phyloP scores from a whole-genome alignment of 371 early-diverging fungal species.

The Mortierella sp. region DNA sequence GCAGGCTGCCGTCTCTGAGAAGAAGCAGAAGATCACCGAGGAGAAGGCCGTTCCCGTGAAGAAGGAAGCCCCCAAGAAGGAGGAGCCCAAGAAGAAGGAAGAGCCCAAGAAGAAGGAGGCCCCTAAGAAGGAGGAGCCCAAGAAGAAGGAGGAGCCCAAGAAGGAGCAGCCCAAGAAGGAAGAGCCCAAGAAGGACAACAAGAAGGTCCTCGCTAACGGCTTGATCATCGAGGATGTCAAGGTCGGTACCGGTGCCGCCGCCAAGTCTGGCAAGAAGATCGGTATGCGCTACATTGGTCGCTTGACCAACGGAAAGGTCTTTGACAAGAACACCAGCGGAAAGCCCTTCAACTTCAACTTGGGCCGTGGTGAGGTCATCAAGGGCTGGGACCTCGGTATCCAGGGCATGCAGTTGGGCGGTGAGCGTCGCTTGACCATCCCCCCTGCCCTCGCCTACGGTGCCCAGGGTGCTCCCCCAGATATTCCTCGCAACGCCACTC shows the following conservation, averaged over 20 bases:
- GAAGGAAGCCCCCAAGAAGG: conserved; percentile 56
- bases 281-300: conserved; percentile 82
- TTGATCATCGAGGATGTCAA: conserved; percentile 84
- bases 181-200: conserved; percentile 55
- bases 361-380: conserved; percentile 94
- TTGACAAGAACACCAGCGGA: conserved; percentile 93
- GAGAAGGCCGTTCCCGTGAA: conserved; percentile 55
- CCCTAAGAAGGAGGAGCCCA: conserved; percentile 54
- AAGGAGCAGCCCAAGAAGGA: conserved; percentile 57
- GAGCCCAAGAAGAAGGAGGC: conserved; percentile 53
- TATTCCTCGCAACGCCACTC: conserved; percentile 89
- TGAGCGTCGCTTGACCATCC: conserved; percentile 91
- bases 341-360: conserved; percentile 92
- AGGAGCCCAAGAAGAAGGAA: conserved; percentile 52
- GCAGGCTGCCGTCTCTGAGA: conserved; percentile 56
- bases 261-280: conserved; percentile 84
- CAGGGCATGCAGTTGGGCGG: conserved; percentile 94
- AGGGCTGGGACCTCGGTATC: conserved; percentile 94
- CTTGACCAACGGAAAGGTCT: conserved; percentile 92
- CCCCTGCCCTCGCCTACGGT: conserved; percentile 88
- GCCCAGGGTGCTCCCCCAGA: conserved; percentile 89
- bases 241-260: conserved; percentile 79
- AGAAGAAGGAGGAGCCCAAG: conserved; percentile 54
- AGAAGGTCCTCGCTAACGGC: conserved; percentile 76
- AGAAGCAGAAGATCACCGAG: conserved; percentile 57